Conservation (phyloP, 2,329 filamentous ascomycete species). For the Macroventuria anomochaeta region DNA sequence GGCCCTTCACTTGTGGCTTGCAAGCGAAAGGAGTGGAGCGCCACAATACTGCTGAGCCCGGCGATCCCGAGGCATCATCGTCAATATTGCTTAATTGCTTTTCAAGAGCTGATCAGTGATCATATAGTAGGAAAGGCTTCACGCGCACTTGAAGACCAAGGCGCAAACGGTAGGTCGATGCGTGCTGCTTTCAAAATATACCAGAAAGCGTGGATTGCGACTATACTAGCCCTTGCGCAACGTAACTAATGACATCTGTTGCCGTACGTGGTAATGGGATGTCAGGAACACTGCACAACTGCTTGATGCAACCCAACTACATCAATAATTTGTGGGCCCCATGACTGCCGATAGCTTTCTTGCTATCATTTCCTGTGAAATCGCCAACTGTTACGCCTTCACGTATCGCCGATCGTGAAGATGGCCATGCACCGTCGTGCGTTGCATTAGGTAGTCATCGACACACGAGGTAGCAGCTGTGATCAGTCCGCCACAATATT, state of each 20-base stretch:
- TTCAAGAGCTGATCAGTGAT: slow-evolving; percentile 3
- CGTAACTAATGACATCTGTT: neutral
- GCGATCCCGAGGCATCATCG: slow-evolving; percentile 31
- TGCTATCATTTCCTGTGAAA: neutral
- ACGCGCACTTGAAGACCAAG: neutral
- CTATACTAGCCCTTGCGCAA: neutral
- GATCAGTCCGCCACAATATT: neutral
- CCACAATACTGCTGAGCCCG: slow-evolving; percentile 34
- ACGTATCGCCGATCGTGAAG: neutral
- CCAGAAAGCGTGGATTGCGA: neutral
- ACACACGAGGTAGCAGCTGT: neutral
- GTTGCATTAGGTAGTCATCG: neutral
- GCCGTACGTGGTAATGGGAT: neutral
- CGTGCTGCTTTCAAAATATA: neutral
- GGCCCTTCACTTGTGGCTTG: slow-evolving; percentile 33
- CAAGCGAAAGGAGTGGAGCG: slow-evolving; percentile 31
- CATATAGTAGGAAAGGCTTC: neutral
- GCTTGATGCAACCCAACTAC: neutral
- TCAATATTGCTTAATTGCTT: slow-evolving; percentile 18
- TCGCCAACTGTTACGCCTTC: neutral
- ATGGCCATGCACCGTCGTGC: neutral
- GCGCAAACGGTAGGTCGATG: slow-evolving; percentile 2
- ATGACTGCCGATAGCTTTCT: neutral
- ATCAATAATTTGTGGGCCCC: neutral
- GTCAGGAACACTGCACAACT: neutral